Evolutionary conservation across 1,284 basidiomycete species (phyloP).

Genomic region (Fomitiporia mediterranea): DNA sequence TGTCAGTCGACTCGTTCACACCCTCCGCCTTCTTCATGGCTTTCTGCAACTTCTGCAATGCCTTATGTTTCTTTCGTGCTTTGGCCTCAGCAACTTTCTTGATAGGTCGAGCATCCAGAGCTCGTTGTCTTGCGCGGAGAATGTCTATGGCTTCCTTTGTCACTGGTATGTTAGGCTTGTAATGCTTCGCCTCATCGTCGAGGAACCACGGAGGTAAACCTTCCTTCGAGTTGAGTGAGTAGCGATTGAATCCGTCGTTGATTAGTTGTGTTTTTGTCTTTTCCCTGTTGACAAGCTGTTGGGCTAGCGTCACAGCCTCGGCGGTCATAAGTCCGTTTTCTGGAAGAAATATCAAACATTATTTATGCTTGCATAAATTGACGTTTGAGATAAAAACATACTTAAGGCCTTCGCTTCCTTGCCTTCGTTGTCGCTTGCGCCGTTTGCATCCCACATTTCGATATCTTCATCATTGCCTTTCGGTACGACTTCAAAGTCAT

Average conservation of each 20-base stretch:
- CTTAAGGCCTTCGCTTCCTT: conserved; percentile 72
- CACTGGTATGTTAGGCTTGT: conserved; percentile 92
- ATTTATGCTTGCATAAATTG: conserved; percentile 15
- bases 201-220: conserved; percentile 95
- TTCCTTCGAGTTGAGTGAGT: conserved; percentile 89
- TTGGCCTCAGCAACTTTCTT: conserved; percentile 99
- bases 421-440: conserved; percentile 72
- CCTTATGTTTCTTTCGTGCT: conserved; percentile 93
- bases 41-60: conserved; percentile 82
- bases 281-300: conserved; percentile 88
- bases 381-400: conserved; percentile 35
- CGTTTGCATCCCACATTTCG: conserved; percentile 80
- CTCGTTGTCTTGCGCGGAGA: conserved; percentile 87
- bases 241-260: conserved; percentile 95
- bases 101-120: conserved; percentile 95
- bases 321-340: conserved; percentile 85
- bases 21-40: conserved; percentile 97
- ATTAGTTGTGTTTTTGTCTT: conserved; percentile 87
- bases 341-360: conserved; percentile 32
- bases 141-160: conserved; percentile 93
- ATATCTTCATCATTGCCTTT: conserved; percentile 53
- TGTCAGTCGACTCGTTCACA: conserved; percentile 84
- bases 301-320: conserved; percentile 91
- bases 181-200: conserved; percentile 92
- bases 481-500: conserved; percentile 75